Conservation (phyloP, 768 basidiomycete genomes). For the Nidularia pulvinata region DNA sequence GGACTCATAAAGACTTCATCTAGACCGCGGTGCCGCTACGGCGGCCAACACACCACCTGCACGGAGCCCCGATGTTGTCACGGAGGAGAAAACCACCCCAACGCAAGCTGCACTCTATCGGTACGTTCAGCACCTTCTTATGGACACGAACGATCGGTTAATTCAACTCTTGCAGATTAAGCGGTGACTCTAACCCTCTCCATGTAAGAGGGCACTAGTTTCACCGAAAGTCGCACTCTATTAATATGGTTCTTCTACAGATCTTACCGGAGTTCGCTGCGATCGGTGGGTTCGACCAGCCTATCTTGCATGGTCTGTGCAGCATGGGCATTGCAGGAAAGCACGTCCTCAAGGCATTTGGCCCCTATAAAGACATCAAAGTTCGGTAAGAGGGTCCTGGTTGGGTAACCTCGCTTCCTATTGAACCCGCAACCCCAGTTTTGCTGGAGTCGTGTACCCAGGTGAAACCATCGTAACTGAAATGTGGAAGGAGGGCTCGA, state of each 20-base stretch:
- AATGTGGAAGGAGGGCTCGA: conserved; percentile 97
- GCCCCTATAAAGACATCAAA: conserved; percentile 91
- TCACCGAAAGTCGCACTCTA: too few species aligned
- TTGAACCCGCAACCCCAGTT: conserved; percentile 38
- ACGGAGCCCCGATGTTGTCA: conserved; percentile 79
- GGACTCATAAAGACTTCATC: not conserved
- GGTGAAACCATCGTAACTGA: conserved; percentile 95
- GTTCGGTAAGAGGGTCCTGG: conserved; percentile 58
- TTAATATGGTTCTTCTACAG: conserved; percentile 26
- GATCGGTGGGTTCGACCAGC: conserved; percentile 93
- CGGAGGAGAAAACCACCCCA: conserved; percentile 85
- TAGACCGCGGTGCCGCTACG: conserved; percentile 90
- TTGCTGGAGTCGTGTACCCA: conserved; percentile 91
- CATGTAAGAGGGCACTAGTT: conserved; percentile 51
- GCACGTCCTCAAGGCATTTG: conserved; percentile 87
- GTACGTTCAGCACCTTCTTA: conserved; percentile 27
- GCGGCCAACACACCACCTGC: conserved; percentile 81
- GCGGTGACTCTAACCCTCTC: conserved; percentile 90
- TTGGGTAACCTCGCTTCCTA: too few species aligned
- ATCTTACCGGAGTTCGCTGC: conserved; percentile 94
- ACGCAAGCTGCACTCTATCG: conserved; percentile 93
- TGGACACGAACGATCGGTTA: not conserved
- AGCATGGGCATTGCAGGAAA: conserved; percentile 93
- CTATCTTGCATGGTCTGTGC: conserved; percentile 89
- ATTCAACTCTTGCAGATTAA: conserved; percentile 49